These are phyloP conservation scores for Wickerhamomyces silvicola DNA, from an alignment of 805 yeast species.

Conservation along the genomic window DNA sequence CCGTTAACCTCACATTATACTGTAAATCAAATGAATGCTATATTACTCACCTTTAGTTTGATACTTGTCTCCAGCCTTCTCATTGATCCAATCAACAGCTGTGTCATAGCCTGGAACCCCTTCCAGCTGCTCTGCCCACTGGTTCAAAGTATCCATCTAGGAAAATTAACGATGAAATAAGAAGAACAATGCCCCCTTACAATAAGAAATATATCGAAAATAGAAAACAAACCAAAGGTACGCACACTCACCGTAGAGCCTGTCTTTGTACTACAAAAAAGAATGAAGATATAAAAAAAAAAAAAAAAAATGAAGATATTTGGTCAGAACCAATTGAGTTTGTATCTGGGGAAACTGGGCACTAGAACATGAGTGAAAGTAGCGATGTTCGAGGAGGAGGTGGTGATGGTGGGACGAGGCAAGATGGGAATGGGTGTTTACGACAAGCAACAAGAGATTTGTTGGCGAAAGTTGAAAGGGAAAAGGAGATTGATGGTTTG, in stretches of 20 bases:
- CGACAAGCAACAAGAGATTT: background rate
- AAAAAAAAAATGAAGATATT: too few species aligned
- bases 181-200: background rate
- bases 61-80: constrained; percentile 57
- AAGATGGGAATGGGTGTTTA: too few species aligned
- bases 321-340: too few species aligned
- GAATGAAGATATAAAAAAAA: too few species aligned
- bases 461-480: constrained; percentile 1
- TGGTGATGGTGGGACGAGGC: too few species aligned
- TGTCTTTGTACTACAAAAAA: too few species aligned
- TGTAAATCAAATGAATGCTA: background rate
- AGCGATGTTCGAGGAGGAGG: too few species aligned
- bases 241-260: too few species aligned
- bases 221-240: too few species aligned
- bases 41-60: constrained; percentile 38
- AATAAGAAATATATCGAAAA: background rate
- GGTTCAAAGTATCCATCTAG: constrained; percentile 16
- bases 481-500: too few species aligned
- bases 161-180: background rate
- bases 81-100: constrained; percentile 55
- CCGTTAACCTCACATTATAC: background rate
- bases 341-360: too few species aligned
- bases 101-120: constrained; percentile 52
- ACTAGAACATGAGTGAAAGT: too few species aligned
- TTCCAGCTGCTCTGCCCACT: constrained; percentile 30